phyloP scores from a whole-genome alignment of 257 asterid genomes.

The Rubia yunnanensis region DNA sequence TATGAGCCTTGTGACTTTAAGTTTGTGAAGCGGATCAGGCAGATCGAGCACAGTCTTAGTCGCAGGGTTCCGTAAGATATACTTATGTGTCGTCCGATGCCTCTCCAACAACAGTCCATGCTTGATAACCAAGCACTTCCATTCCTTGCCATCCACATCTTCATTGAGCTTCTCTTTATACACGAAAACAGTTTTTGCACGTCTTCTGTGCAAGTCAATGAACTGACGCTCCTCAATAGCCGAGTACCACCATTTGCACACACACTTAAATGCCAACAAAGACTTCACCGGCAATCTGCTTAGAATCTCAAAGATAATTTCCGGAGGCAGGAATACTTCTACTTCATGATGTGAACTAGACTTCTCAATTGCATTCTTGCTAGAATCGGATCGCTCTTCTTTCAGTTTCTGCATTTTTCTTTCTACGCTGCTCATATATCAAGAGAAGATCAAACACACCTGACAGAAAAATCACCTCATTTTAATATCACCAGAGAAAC shows the following conservation, averaged over 20 bases:
- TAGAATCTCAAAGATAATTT: slow-evolving; percentile 15
- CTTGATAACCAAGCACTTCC: background rate
- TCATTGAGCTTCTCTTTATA: background rate
- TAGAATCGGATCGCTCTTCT: background rate
- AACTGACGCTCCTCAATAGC: slow-evolving; percentile 16
- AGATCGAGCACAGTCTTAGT: slow-evolving; percentile 1
- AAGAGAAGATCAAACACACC: background rate
- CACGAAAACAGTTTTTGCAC: no score
- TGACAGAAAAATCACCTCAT: background rate
- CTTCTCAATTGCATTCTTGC: background rate
- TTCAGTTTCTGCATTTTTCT: slow-evolving; percentile 1
- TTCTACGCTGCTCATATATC: background rate
- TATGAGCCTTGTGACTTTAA: background rate
- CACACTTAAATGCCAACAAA: slow-evolving; percentile 4
- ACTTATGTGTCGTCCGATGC: background rate
- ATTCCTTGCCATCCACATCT: background rate
- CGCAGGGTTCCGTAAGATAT: slow-evolving; percentile 2
- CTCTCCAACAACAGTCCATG: slow-evolving; percentile 5
- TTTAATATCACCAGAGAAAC: background rate
- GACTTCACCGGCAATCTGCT: slow-evolving; percentile 15
- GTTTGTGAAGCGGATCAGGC: background rate
- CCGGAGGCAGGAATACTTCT: slow-evolving; percentile 4
- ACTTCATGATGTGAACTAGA: background rate
- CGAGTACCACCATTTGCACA: slow-evolving; percentile 15
- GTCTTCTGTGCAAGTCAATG: slow-evolving; percentile 14